Evolutionary conservation across 768 basidiomycete genomes (phyloP), one percentile per base, ranked within the genome.

Genomic region (Scleroderma bovista): DNA sequence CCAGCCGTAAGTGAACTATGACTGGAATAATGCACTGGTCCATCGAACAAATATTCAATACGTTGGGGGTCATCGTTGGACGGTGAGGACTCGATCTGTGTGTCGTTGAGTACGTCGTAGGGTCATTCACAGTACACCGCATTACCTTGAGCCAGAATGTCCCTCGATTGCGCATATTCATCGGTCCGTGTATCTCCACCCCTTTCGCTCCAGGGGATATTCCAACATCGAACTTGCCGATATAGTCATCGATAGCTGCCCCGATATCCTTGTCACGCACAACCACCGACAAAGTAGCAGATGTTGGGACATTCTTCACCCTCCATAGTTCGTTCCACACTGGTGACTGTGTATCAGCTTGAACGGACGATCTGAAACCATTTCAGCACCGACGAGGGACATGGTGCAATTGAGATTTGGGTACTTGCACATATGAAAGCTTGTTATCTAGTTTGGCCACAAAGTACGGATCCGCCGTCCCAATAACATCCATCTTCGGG

Each of bases 281-380:
- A 38, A 76, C 67, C n/a, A 88, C 78, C 5, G 68, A 62, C 8
- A 90, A 65, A 22, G 69, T 72, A 8, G 86, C 86, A n/a, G 69
- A 75, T 5, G 61, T 63, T 0, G 88, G 87, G 13, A 89, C 86
- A 58, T 86, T 88, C 67, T 81, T 84, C 53, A 89, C 67, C 31
- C 70, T 68, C 88, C 88, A 89, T 9, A 72, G 53, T 60, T 88
- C 87, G 57, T 90, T 84, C 87, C 87, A 89, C 17, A 86, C 81
- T 0, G 88, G 88, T 0, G 69, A 56, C 17, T 81, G 63, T 7
- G 80, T 81, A 41, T 78, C 70, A 12, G 65, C 47, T 56, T 84
- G 73, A 10, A 89, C 82, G 0, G 81, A 78, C 0, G 88, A 89
- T 37, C 88, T 89, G 53, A 11, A 37, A 15, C 13, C 20, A 22